Evolutionary conservation across 1,284 basidiomycete genomes (phyloP).

Genomic region (Takashimella tepidaria): DNA sequence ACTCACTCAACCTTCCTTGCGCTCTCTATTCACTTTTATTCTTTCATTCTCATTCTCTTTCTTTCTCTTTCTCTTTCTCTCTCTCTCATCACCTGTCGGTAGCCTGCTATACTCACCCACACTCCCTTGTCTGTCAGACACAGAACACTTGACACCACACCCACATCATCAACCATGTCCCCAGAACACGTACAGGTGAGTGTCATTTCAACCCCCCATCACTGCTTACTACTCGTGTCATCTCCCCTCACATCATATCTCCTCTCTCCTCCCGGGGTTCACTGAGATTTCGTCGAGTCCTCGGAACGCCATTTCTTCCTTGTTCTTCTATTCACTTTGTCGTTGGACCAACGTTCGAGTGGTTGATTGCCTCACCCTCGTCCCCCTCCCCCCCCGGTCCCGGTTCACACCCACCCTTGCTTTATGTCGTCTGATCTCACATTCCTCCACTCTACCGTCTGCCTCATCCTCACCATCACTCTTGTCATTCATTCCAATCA

Average conservation of each 20-base stretch:
- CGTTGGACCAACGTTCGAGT: too few species aligned
- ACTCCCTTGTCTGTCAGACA: not conserved
- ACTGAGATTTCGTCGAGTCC: too few species aligned
- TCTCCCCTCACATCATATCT: too few species aligned
- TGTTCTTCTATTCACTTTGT: too few species aligned
- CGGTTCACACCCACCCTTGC: not conserved
- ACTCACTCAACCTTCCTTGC: not conserved
- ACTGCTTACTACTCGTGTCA: too few species aligned
- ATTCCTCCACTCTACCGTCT: not conserved
- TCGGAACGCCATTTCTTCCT: too few species aligned
- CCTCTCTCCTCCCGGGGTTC: not conserved
- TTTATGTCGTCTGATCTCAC: not conserved
- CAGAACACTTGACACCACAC: not conserved
- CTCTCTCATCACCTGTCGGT: not conserved
- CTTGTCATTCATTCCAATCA: not conserved
- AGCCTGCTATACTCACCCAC: not conserved
- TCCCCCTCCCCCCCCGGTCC: not conserved
- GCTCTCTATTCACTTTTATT: not conserved
- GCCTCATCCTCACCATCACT: too few species aligned
- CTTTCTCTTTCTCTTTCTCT: constrained; percentile 1
- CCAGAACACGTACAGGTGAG: constrained; percentile 23
- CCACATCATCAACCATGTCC: constrained; percentile 13
- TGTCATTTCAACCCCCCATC: too few species aligned
- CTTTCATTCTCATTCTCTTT: not conserved
- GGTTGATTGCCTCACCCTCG: too few species aligned